Evolutionary conservation across 768 basidiomycete species (phyloP).

Genomic region (Boletus subcaerulescens): DNA sequence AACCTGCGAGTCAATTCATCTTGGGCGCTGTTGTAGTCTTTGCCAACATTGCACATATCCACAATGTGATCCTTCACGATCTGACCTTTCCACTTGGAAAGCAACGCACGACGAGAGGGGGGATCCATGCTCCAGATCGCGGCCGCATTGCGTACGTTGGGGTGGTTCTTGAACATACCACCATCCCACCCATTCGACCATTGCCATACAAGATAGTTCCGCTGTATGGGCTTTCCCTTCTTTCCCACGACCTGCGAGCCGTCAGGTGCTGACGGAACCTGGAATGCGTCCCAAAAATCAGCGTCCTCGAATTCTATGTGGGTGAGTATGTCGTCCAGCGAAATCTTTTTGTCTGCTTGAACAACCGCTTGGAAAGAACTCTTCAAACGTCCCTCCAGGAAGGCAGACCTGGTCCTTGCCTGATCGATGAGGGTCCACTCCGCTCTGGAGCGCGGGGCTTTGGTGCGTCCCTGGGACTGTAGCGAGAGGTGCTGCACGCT

Average conservation of each 20-base stretch:
- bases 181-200: conserved; percentile 48
- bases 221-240: conserved; percentile 34
- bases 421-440: conserved; percentile 45
- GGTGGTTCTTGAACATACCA: conserved; percentile 37
- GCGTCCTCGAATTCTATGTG: conserved; percentile 52
- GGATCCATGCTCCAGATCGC: conserved; percentile 39
- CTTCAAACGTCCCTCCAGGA: conserved; percentile 25
- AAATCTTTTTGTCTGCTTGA: conserved; percentile 10
- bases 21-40: conserved; percentile 42
- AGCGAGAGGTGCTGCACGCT: conserved; percentile 48
- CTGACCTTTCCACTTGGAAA: conserved; percentile 36
- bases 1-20: conserved; percentile 37
- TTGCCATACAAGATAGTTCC: conserved; percentile 42
- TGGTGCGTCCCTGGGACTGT: conserved; percentile 35
- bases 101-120: conserved; percentile 24
- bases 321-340: conserved; percentile 35
- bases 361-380: conserved; percentile 31
- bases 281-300: conserved; percentile 45
- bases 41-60: conserved; percentile 33
- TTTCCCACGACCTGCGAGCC: conserved; percentile 45
- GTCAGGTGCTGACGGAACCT: conserved; percentile 38
- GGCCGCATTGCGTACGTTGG: conserved; percentile 21
- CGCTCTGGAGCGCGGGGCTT: conserved; percentile 20
- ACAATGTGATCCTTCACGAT: conserved; percentile 36
- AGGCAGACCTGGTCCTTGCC: conserved; percentile 27